Conservation (phyloP, 2,329 filamentous ascomycete genomes). For the Purpureocillium lavendulum region DNA sequence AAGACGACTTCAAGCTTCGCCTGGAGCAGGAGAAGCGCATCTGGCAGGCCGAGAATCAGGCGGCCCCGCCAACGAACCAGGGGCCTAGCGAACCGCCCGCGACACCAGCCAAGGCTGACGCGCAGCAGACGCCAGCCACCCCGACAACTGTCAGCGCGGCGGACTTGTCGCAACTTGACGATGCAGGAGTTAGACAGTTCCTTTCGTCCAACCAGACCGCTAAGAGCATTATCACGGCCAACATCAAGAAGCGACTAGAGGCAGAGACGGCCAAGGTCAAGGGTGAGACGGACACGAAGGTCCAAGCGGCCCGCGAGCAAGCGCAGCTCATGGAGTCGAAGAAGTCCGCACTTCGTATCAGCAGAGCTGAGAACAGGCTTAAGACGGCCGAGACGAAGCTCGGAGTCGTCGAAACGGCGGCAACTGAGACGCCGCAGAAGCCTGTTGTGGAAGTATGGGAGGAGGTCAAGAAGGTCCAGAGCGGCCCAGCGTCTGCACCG, state of each 20-base stretch:
- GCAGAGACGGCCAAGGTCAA: slow-evolving; percentile 53
- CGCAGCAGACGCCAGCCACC: slow-evolving; percentile 19
- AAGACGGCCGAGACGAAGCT: slow-evolving; percentile 62
- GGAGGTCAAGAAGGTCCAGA: slow-evolving; percentile 70
- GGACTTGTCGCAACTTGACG: slow-evolving; percentile 41
- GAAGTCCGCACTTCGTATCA: slow-evolving; percentile 65
- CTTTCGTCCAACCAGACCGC: slow-evolving; percentile 47
- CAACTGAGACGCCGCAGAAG: slow-evolving; percentile 74
- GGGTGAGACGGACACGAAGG: slow-evolving; percentile 46
- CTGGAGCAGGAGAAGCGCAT: slow-evolving; percentile 58
- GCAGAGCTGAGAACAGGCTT: slow-evolving; percentile 67
- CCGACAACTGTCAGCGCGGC: slow-evolving; percentile 25
- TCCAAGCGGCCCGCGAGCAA: slow-evolving; percentile 47
- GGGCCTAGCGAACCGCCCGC: slow-evolving; percentile 13
- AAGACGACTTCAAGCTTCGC: slow-evolving; percentile 42
- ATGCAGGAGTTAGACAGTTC: slow-evolving; percentile 48
- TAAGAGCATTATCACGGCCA: slow-evolving; percentile 49
- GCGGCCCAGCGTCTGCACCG: slow-evolving; percentile 16
- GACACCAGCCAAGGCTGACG: slow-evolving; percentile 28
- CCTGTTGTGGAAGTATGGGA: slow-evolving; percentile 84
- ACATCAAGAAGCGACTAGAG: slow-evolving; percentile 64
- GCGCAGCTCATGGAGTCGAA: slow-evolving; percentile 67
- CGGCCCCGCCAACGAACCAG: slow-evolving; percentile 14
- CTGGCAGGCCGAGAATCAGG: slow-evolving; percentile 44
- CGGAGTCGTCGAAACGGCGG: slow-evolving; percentile 70